phyloP scores from a whole-genome alignment of 441 rosid species.

The Erodium texanum region DNA sequence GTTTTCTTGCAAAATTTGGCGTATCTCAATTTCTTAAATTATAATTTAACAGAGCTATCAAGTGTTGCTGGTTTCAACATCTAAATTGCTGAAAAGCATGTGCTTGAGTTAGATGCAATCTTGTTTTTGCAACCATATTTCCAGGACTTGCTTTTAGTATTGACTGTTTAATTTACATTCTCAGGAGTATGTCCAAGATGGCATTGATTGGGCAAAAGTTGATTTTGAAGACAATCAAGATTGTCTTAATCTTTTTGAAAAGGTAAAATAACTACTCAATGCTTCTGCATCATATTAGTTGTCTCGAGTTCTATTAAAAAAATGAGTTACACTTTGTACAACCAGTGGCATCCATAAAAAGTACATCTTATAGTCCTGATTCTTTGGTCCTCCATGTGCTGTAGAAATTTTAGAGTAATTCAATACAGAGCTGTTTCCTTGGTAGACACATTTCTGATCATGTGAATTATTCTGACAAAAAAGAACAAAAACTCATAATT shows the following conservation, averaged over 20 bases:
- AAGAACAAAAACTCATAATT: neutral
- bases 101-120: neutral
- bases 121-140: neutral
- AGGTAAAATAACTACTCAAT: slow-evolving; percentile 37
- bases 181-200: slow-evolving; percentile 97
- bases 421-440: neutral
- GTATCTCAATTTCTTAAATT: neutral
- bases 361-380: neutral
- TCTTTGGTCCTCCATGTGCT: neutral
- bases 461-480: neutral
- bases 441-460: neutral
- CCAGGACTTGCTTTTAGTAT: neutral
- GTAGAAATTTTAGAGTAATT: neutral
- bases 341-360: too few species aligned
- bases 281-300: neutral
- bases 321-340: neutral
- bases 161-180: slow-evolving; percentile 14
- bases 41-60: slow-evolving; percentile 2
- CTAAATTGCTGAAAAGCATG: neutral
- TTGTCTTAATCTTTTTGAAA: slow-evolving; percentile 96
- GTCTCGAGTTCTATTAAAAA: neutral
- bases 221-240: slow-evolving; percentile 97
- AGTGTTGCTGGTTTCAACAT: neutral
- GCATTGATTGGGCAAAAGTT: slow-evolving; percentile 96
- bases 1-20: neutral